These are phyloP conservation scores for Fusarium sp. DNA, from an alignment of 2,329 filamentous ascomycete genomes.

Conservation along the genomic window DNA sequence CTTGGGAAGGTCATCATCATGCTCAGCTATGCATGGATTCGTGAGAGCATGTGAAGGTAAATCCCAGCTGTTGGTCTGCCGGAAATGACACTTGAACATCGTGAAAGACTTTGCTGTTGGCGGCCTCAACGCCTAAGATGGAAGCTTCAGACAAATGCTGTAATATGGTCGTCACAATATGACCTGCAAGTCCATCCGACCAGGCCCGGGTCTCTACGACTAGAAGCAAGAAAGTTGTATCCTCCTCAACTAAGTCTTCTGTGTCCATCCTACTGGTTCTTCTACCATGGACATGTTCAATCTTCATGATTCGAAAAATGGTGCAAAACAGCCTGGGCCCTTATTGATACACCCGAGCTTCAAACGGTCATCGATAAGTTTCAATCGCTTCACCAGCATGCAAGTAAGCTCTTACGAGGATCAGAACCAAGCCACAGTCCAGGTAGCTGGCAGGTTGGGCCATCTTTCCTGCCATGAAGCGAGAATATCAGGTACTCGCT, in stretches of 20 bases:
- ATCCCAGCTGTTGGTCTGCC: neutral
- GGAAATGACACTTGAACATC: neutral
- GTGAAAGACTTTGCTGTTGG: neutral
- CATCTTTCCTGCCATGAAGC: constrained; percentile 94
- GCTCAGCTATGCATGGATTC: neutral
- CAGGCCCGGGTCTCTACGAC: constrained; percentile 19
- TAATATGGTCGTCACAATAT: neutral
- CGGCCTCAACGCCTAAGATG: neutral
- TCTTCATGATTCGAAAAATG: no score
- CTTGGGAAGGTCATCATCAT: neutral
- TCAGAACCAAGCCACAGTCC: constrained; percentile 95
- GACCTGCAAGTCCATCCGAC: neutral
- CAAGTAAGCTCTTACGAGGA: neutral
- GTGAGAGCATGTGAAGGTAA: neutral
- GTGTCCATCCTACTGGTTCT: no score
- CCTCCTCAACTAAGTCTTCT: neutral
- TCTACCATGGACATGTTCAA: no score
- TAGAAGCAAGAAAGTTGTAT: neutral
- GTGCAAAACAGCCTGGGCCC: neutral
- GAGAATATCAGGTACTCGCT: constrained; percentile 90
- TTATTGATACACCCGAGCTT: neutral
- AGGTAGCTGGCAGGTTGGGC: constrained; percentile 89
- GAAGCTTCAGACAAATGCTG: neutral
- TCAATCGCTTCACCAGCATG: neutral
- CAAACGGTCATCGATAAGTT: neutral